Percentiles rank a stretch among this genome's conserved stretches.
Evolutionary conservation across 176 grass and related monocot genomes (phyloP).

Genomic region (Eleusine indica): DNA sequence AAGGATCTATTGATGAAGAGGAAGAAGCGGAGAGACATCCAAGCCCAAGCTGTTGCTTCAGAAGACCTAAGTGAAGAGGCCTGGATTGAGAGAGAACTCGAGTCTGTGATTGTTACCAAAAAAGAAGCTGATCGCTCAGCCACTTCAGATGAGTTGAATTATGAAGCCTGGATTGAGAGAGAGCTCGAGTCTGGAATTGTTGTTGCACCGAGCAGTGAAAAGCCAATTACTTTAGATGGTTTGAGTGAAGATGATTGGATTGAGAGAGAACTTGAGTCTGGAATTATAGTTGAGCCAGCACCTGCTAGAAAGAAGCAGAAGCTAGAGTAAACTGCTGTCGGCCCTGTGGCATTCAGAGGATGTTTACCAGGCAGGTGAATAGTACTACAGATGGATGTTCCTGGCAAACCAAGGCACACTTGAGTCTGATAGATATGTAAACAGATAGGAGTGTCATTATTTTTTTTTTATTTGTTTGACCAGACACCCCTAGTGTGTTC

Average conservation of each 20-base stretch:
- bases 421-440: neutral
- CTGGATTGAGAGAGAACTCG: slow-evolving; percentile 53
- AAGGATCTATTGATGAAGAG: slow-evolving; percentile 44
- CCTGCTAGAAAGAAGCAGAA: slow-evolving; percentile 43
- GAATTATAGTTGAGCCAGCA: slow-evolving; percentile 50
- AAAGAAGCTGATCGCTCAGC: slow-evolving; percentile 7
- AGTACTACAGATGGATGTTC: slow-evolving; percentile 4
- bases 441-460: slow-evolving; percentile 16
- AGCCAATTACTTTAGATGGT: slow-evolving; percentile 32
- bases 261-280: slow-evolving; percentile 63
- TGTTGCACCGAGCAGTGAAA: slow-evolving; percentile 25
- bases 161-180: slow-evolving; percentile 46
- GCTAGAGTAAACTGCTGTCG: slow-evolving; percentile 34
- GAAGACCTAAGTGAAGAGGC: slow-evolving; percentile 47
- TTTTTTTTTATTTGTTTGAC: slow-evolving; percentile 26
- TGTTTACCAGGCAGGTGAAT: slow-evolving; percentile 21
- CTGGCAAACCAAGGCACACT: neutral
- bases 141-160: slow-evolving; percentile 24
- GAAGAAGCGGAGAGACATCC: slow-evolving; percentile 33
- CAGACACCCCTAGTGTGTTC: slow-evolving; percentile 11
- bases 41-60: slow-evolving; percentile 14
- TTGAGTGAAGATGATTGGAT: slow-evolving; percentile 63
- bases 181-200: slow-evolving; percentile 47
- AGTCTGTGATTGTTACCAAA: slow-evolving; percentile 39
- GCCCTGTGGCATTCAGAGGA: slow-evolving; percentile 9